Evolutionary conservation across 352 stramenopile genomes (phyloP).

Genomic region (Hyaloperonospora brassicae): DNA sequence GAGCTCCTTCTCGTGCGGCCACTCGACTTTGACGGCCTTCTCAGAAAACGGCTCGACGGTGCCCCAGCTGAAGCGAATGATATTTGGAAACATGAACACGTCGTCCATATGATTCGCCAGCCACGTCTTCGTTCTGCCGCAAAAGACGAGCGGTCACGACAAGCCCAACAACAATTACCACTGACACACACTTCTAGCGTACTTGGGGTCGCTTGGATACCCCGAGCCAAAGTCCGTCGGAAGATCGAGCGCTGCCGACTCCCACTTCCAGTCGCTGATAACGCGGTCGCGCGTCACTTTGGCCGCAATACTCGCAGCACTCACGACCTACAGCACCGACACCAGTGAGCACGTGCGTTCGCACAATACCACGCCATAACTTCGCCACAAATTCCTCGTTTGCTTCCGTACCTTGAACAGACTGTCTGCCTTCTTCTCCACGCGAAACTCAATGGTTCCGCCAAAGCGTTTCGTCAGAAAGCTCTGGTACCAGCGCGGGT

Average conservation of each 20-base stretch:
- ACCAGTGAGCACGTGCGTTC: background rate
- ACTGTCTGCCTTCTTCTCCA: conserved; percentile 95
- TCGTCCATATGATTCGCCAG: conserved; percentile 73
- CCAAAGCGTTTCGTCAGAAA: conserved; percentile 89
- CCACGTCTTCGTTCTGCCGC: conserved; percentile 76
- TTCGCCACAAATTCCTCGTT: too few species aligned
- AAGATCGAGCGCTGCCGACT: conserved; percentile 54
- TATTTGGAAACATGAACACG: conserved; percentile 88
- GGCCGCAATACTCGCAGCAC: conserved; percentile 88
- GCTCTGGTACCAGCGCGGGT: conserved; percentile 85
- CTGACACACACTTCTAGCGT: conserved; percentile 6
- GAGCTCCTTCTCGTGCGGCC: conserved; percentile 60
- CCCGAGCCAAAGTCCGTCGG: conserved; percentile 76
- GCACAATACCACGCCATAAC: too few species aligned
- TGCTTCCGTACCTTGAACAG: conserved; percentile 81
- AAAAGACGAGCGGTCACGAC: conserved; percentile 4
- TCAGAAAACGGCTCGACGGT: conserved; percentile 56
- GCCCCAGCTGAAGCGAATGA: conserved; percentile 90
- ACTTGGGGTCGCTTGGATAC: conserved; percentile 91
- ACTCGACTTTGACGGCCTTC: conserved; percentile 55
- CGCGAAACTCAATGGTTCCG: conserved; percentile 87
- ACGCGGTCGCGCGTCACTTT: conserved; percentile 90
- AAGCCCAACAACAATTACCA: background rate
- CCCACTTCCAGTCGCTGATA: conserved; percentile 86
- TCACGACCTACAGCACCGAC: conserved; percentile 54